Evolutionary conservation across 371 early-diverging fungal species (phyloP).

Genomic region (Mortierella sp.): DNA sequence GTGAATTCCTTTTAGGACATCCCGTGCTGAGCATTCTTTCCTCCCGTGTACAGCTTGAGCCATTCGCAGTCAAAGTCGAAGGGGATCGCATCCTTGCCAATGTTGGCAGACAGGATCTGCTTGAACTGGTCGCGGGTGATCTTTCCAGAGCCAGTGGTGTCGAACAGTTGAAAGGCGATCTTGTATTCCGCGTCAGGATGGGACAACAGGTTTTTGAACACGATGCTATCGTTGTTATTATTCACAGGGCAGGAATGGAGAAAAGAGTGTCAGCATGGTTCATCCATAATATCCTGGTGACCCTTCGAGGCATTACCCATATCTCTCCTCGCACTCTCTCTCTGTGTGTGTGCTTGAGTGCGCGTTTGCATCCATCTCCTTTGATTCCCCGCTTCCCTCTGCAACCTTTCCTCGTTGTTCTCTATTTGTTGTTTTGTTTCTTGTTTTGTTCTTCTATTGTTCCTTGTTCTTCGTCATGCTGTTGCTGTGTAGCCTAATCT

Average conservation of each 20-base stretch:
- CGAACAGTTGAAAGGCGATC: conserved; percentile 83
- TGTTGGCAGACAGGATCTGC: conserved; percentile 69
- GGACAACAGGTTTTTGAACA: conserved; percentile 80
- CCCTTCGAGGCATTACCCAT: not conserved
- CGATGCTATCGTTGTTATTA: conserved; percentile 36
- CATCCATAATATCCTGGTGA: too few relatives aligned
- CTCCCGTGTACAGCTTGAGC: conserved; percentile 78
- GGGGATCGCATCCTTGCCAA: conserved; percentile 71
- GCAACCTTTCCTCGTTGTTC: not conserved
- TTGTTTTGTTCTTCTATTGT: not conserved
- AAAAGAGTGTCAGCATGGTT: not conserved
- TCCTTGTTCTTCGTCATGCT: conserved; percentile 7
- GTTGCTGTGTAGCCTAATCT: not conserved
- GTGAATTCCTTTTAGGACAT: conserved; percentile 84
- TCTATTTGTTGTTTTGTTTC: not conserved
- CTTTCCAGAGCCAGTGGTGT: conserved; percentile 72
- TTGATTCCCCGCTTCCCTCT: not conserved
- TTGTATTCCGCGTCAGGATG: conserved; percentile 88
- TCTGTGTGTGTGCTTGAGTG: not conserved
- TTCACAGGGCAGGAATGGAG: too few relatives aligned
- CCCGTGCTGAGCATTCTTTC: conserved; percentile 67
- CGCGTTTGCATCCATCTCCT: not conserved
- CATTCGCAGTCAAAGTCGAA: conserved; percentile 84
- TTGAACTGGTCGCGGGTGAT: conserved; percentile 79
- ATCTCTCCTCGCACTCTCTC: not conserved